A percentile compares a stretch with the other conserved stretches of the same genome.
Evolutionary conservation across 139 green algal species (phyloP).

Genomic region (Chlorella sp.): DNA sequence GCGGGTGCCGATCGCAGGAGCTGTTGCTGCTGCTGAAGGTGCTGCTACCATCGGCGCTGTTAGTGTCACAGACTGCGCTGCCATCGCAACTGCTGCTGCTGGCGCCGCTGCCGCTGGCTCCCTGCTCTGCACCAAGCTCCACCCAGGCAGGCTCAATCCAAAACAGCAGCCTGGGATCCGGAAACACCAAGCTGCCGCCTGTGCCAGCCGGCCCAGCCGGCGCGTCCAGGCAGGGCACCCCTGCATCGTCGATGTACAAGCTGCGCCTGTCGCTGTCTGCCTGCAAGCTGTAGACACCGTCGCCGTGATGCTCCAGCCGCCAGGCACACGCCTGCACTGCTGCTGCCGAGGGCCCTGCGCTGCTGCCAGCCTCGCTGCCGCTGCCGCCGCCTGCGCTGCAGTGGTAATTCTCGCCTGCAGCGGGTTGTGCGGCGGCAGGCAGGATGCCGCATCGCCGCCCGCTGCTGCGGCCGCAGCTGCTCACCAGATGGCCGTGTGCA

Average conservation of each 20-base stretch:
- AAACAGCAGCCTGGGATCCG: slow-evolving; percentile 27
- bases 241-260: neutral
- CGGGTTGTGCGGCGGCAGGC: neutral
- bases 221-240: slow-evolving; percentile 20
- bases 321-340: neutral
- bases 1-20: neutral
- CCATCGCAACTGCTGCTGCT: neutral
- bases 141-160: slow-evolving; percentile 18
- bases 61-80: neutral
- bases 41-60: neutral
- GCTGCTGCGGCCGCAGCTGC: neutral
- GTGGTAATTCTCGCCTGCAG: too few relatives aligned
- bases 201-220: neutral
- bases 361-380: too few relatives aligned
- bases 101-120: neutral
- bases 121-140: neutral
- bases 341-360: neutral
- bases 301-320: slow-evolving; percentile 35
- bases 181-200: neutral
- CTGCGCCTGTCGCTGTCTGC: neutral
- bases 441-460: neutral
- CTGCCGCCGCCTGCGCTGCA: neutral
- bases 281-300: slow-evolving; percentile 37
- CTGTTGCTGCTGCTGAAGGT: neutral
- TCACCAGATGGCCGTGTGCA: slow-evolving; percentile 30